phyloP scores from a whole-genome alignment of 2,329 filamentous ascomycete species.

The Monosporascus sp. region DNA sequence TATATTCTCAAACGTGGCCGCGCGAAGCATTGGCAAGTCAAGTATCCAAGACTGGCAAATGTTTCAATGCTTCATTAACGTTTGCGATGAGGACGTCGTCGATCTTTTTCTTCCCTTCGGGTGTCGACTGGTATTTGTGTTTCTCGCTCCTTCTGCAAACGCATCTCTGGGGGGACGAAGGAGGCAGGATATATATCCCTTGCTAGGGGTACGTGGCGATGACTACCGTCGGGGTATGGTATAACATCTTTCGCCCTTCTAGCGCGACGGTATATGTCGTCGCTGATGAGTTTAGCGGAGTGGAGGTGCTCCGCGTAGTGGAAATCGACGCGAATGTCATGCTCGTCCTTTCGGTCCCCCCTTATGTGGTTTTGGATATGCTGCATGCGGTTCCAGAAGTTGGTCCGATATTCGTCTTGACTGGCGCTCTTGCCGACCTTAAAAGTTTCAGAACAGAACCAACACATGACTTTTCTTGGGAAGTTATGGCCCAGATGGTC shows the following conservation, averaged over 20 bases:
- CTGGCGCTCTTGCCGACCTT: conserved; percentile 7
- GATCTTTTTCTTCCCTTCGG: too few species aligned
- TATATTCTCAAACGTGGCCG: too few species aligned
- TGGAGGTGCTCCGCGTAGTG: conserved; percentile 72
- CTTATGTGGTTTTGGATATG: conserved; percentile 45
- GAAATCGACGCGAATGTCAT: conserved; percentile 75
- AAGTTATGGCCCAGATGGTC: conserved; percentile 31
- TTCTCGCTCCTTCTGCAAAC: too few species aligned
- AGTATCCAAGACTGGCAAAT: too few species aligned
- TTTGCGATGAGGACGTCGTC: too few species aligned
- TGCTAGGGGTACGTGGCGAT: not conserved
- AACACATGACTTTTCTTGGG: conserved; percentile 38
- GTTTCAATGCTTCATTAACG: too few species aligned
- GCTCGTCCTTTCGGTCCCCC: conserved; percentile 12
- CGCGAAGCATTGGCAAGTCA: too few species aligned
- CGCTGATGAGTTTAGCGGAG: conserved; percentile 5
- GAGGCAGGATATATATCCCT: too few species aligned
- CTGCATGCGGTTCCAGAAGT: conserved; percentile 38
- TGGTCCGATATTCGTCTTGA: conserved; percentile 10
- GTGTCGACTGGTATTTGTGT: too few species aligned
- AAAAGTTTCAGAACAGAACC: conserved; percentile 43
- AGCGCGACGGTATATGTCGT: not conserved
- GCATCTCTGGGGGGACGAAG: too few species aligned
- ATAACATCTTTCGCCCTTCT: conserved; percentile 6
- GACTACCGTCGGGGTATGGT: not conserved